Percentiles rank a stretch among this genome's conserved stretches.
These are phyloP conservation scores for Penicilliopsis zonata DNA, from an alignment of 495 filamentous ascomycete species.

Conservation along the genomic window DNA sequence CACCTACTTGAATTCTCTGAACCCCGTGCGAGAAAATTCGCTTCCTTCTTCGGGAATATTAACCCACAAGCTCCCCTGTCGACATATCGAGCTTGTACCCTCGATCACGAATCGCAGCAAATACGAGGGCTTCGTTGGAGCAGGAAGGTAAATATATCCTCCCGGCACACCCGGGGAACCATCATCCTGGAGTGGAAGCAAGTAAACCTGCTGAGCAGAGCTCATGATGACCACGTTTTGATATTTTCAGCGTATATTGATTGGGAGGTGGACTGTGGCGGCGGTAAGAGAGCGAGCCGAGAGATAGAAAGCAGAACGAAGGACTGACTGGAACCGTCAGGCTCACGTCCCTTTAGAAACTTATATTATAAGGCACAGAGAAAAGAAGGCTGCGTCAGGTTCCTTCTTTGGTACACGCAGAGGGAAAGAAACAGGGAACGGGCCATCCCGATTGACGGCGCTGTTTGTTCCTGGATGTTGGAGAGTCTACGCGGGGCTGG, in stretches of 20 bases:
- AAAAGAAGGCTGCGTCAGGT: too few species aligned
- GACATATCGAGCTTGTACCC: slow-evolving; percentile 90
- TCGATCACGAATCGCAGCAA: slow-evolving; percentile 85
- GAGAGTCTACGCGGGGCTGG: too few species aligned
- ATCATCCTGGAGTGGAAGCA: slow-evolving; percentile 80
- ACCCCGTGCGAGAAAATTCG: slow-evolving; percentile 62
- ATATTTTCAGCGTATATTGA: background rate
- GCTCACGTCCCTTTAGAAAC: too few species aligned
- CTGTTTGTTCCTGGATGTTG: too few species aligned
- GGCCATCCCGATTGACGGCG: too few species aligned
- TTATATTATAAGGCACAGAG: too few species aligned
- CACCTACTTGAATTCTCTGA: slow-evolving; percentile 71
- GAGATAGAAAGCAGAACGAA: too few species aligned
- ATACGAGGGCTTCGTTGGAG: slow-evolving; percentile 58
- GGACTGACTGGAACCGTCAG: too few species aligned
- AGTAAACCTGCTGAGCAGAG: slow-evolving; percentile 49
- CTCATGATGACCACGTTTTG: slow-evolving; percentile 14
- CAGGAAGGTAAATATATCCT: slow-evolving; percentile 81
- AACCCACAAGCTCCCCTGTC: slow-evolving; percentile 87
- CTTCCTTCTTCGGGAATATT: slow-evolving; percentile 74
- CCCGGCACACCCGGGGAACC: slow-evolving; percentile 84
- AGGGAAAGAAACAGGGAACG: too few species aligned
- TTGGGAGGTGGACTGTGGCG: too few species aligned
- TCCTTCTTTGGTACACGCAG: too few species aligned
- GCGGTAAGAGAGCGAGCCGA: too few species aligned